Evolutionary conservation across 345 rosid species (phyloP), one percentile per base, ranked within the genome.

Genomic region (Raphanus raphanistrum): DNA sequence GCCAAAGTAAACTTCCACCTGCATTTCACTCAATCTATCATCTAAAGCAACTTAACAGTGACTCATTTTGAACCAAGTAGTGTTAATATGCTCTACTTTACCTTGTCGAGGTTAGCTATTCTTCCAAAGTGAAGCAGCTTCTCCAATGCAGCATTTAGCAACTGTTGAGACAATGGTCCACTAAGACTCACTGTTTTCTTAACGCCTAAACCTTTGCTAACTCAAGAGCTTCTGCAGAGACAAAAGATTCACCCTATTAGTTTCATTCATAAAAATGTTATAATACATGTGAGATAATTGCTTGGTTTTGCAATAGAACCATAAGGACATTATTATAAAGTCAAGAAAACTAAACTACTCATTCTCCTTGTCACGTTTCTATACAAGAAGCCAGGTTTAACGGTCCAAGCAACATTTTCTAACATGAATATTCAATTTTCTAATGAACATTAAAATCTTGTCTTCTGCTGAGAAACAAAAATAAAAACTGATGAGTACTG

Each of bases 1-100:
- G 15, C 87, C 85, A 82, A 95, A 95, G 72, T 92, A 95, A 70
- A 95, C 87, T 70, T 95, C 98, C 73, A 85, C 94, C 99, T 95
- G 87, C 85, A 86, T 28, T 26, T 54, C 65, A 45, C 54, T 45
- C 17, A 50, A 35, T 35, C 10, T 7, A 6, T 35, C 21, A 21
- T 21, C 21, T 21, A 21, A 21, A 21, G 21, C 21, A 21, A 21
- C 21, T 21, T 21, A 21, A 21, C 21, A 21, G 21, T 21, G 21
- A 43, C 15, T 45, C 17, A 50, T 6, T 50, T 50, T 12, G 21
- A 50, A 50, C 55, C 3, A 50, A 50, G 55, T 50, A 50, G 2
- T 45, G 54, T 35, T 54, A 69, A 80, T 10, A 12, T 66, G 28
- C 12, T 29, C 41, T 63, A 66, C 71, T 66, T 27, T 81, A 90